Base-by-base conservation (phyloP, 768 basidiomycete genomes). In the Solioccasus polychromus region DNA sequence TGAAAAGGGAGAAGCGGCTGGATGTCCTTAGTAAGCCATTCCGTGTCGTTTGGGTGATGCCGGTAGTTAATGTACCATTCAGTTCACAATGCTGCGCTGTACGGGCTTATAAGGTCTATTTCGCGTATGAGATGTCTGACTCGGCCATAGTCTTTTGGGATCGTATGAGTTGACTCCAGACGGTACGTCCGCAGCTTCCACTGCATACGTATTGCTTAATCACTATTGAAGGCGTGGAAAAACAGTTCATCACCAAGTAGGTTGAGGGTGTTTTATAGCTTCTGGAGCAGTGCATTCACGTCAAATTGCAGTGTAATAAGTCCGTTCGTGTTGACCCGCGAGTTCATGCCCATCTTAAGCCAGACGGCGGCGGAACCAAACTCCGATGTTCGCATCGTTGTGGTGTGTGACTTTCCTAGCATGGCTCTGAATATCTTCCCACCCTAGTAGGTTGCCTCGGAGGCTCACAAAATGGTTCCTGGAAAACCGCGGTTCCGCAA, bases 1-100 rank as follows among this genome's bases (percentile, higher is more conserved):
- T 79, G 61, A 54, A 39, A 44, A 71, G 59, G 53, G 82, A 84
- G 54, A 60, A 60, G 28, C 68, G 80, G 22, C 54, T 85, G 45
- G 82, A 85, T 53, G 66, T 82, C 8, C 54, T 84, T 14, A 52
- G 81, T 80, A 48, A 50, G 67, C 3, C 28, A 6, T 31, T 8
- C n/a, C n/a, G 28, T 22, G 23, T 45, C 1, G 8, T 47, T 35
- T 23, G 22, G 1, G n/a, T 3, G 12, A 17, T 18, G 7, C 11
- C 10, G 14, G n/a, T 36, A 9, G 28, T 48, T 46, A 30, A 50
- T 7, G n/a, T n/a, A n/a, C n/a, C n/a, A n/a, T n/a, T n/a, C n/a
- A 80, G 80, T 82, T 20, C 80, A 80, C 50, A 83, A 83, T 47
- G 80, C 77, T 22, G 76, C 62, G 15, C 45, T 70, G 81, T 80